Percentiles rank a stretch among this genome's conserved stretches.
Conservation (phyloP, 768 basidiomycete genomes). For the Tylopilus rubrobrunneus region DNA sequence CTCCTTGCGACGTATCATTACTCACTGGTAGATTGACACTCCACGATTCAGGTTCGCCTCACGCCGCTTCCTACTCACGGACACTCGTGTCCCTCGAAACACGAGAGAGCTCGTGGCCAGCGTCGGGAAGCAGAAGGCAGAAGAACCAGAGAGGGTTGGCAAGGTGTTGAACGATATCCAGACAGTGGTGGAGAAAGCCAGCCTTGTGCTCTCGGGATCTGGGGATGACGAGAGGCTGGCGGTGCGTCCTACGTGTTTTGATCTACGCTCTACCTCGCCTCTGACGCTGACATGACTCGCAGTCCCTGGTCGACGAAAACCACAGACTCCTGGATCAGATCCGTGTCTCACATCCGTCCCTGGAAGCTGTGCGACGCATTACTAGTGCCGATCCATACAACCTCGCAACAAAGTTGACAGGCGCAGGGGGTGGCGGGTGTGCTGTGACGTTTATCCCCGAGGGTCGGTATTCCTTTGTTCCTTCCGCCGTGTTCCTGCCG, state of each 20-base stretch:
- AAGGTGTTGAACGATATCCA: constrained; percentile 79
- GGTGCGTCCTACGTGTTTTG: constrained; percentile 42
- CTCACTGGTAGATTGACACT: not conserved
- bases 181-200: constrained; percentile 78
- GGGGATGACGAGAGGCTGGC: constrained; percentile 31
- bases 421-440: constrained; percentile 98
- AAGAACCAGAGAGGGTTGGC: constrained; percentile 86
- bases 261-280: not conserved
- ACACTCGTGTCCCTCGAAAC: constrained; percentile 90
- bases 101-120: constrained; percentile 92
- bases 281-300: constrained; percentile 1
- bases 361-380: constrained; percentile 78
- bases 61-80: constrained; percentile 83
- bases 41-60: constrained; percentile 71
- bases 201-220: constrained; percentile 64
- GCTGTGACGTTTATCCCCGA: constrained; percentile 94
- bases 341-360: constrained; percentile 84
- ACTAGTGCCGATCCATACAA: constrained; percentile 61
- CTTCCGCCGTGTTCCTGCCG: not conserved
- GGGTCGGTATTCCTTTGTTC: constrained; percentile 45
- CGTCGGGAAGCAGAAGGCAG: constrained; percentile 68
- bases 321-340: constrained; percentile 79
- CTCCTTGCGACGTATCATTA: not conserved
- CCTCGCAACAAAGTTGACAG: constrained; percentile 91
- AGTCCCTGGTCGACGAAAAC: constrained; percentile 87